Base-by-base conservation (phyloP, 106 monocot genomes). In the Triglochin maritima region DNA sequence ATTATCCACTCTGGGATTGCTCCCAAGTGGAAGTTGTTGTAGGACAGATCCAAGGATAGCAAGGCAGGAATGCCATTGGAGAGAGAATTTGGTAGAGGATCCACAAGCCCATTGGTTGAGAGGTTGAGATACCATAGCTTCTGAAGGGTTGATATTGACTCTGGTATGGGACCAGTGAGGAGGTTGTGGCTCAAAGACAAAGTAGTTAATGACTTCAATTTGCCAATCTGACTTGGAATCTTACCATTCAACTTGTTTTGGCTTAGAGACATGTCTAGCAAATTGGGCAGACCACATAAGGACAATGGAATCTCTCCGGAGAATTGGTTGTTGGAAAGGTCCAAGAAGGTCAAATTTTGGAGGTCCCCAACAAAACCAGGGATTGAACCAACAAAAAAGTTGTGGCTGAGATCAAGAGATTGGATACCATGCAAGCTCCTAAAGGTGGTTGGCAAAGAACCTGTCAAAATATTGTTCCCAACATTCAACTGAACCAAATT, bases 121-220 rank as follows among this genome's bases (percentile, higher is more conserved):
- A 95, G 71, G 50, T 95, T 85, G 8, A 95, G 77, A 49, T 82
- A 81, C 89, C 94, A 89, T 2, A 89, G 72, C 66, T 85, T 89
- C 70, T 74, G 50, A 57, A 94, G 63, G 7, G 56, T 67, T 46
- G 74, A 70, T 29, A 90, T 9, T 3, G 87, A 77, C 44, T 73
- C 86, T 46, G 94, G 94, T 63, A 95, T 79, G 5, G 73, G 41
- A 4, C 94, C 90, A 6, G 58, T 71, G 9, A 95, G 83, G 13
- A 74, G 59, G 62, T 94, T 94, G 7, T 56, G 50, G 69, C 75
- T 77, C 4, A 94, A 59, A 47, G 76, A 76, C 15, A 94, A 79
- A 5, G 77, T 76, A 48, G 46, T 77, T 50, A 94, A 77, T 51
- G 84, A 82, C 47, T 66, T 76, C 3, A 94, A 77, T 14, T 53